Conservation (phyloP, 2,329 filamentous ascomycete genomes). For the Raffaelea deltoideospora region DNA sequence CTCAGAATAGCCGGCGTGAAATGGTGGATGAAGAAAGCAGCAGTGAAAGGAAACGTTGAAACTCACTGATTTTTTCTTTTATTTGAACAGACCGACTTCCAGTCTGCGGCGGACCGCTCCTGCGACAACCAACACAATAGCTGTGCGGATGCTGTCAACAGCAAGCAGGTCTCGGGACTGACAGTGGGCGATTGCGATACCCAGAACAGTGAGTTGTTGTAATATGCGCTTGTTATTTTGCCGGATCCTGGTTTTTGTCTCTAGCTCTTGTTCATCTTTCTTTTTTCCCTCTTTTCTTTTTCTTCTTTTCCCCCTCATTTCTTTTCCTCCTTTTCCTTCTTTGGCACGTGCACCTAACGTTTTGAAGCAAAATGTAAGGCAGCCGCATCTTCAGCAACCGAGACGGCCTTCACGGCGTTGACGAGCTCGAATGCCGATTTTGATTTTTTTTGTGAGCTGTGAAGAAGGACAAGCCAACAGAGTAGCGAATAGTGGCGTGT, state of each 20-base stretch:
- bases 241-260: too few species aligned
- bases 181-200: conserved; percentile 28
- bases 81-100: conserved; percentile 26
- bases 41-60: conserved; percentile 2
- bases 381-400: conserved; percentile 15
- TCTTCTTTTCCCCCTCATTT: too few species aligned
- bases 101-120: conserved; percentile 23
- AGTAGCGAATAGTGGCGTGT: too few species aligned
- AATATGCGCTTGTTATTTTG: too few species aligned
- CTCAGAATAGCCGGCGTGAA: neutral
- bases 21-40: neutral
- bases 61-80: neutral
- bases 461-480: too few species aligned
- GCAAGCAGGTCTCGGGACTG: conserved; percentile 15
- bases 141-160: conserved; percentile 28
- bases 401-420: conserved; percentile 17
- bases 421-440: conserved; percentile 26
- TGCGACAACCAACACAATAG: conserved; percentile 35
- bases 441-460: conserved; percentile 30
- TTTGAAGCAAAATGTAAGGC: conserved; percentile 26
- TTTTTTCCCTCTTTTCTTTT: too few species aligned
- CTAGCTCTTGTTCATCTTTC: too few species aligned
- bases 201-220: conserved; percentile 27
- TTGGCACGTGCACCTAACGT: neutral
- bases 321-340: neutral